These are phyloP conservation scores for Fonsecaea multimorphosa DNA, from an alignment of 2,329 filamentous ascomycete species.

Conservation along the genomic window DNA sequence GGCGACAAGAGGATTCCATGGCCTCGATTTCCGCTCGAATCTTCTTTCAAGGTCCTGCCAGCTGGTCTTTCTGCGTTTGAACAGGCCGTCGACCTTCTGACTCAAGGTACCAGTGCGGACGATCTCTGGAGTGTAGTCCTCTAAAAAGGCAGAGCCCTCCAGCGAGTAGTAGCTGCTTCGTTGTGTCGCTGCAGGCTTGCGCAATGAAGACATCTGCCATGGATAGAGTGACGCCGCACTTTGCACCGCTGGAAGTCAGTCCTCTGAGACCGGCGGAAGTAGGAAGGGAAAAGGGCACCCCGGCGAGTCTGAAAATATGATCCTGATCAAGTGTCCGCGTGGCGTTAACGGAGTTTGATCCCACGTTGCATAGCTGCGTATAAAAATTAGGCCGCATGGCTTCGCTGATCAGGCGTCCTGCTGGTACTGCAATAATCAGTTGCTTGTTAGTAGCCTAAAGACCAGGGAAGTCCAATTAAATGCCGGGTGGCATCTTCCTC, in stretches of 20 bases:
- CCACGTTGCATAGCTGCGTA: neutral
- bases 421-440: neutral
- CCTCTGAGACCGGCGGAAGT: neutral
- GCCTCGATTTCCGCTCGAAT: constrained; percentile 4
- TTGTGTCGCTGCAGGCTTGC: neutral
- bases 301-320: neutral
- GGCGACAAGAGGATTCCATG: constrained; percentile 21
- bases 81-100: constrained; percentile 11
- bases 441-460: neutral
- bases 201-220: constrained; percentile 22
- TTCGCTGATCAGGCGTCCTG: neutral
- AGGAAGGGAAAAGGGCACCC: neutral
- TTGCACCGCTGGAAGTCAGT: neutral
- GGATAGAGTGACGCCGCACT: neutral
- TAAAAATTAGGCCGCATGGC: neutral
- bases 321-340: neutral
- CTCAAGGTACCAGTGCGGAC: constrained; percentile 5
- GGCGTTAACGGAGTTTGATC: neutral
- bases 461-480: neutral
- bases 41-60: constrained; percentile 7
- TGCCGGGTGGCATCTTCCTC: neutral
- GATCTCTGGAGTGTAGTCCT: constrained; percentile 22
- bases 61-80: constrained; percentile 19
- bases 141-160: constrained; percentile 19
- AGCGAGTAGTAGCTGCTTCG: constrained; percentile 16